phyloP scores from a whole-genome alignment of 768 basidiomycete species.

The Rhizopogon salebrosus region DNA sequence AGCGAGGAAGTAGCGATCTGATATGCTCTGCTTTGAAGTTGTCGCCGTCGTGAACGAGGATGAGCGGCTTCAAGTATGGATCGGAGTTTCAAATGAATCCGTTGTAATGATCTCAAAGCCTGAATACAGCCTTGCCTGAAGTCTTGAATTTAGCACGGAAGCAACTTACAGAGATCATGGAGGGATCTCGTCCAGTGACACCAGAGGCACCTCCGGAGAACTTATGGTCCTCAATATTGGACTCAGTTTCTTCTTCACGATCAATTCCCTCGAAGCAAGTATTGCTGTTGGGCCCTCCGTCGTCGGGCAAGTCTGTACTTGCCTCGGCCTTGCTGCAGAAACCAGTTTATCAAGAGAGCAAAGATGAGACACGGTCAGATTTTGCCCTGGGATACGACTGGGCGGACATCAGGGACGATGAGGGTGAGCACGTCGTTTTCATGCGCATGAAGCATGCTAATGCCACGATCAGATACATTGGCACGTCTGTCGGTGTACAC shows the following conservation, averaged over 20 bases:
- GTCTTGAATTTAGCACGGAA: neutral
- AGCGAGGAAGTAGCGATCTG: slow-evolving; percentile 10
- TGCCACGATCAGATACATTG: slow-evolving; percentile 59
- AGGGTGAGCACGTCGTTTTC: slow-evolving; percentile 51
- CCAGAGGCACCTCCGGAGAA: slow-evolving; percentile 75
- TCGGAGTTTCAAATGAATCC: slow-evolving; percentile 22
- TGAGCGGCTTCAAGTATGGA: slow-evolving; percentile 2
- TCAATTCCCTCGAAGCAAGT: slow-evolving; percentile 85
- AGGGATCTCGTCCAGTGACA: slow-evolving; percentile 53
- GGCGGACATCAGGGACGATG: slow-evolving; percentile 87
- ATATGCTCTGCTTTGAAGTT: neutral
- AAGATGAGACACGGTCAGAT: slow-evolving; percentile 59
- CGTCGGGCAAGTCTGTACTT: slow-evolving; percentile 74
- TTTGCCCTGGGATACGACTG: slow-evolving; percentile 93
- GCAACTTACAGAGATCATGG: slow-evolving; percentile 19
- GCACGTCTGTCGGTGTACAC: slow-evolving; percentile 88
- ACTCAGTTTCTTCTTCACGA: slow-evolving; percentile 77
- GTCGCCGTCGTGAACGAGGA: slow-evolving; percentile 7
- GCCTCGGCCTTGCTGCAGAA: slow-evolving; percentile 70
- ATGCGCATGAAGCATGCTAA: neutral
- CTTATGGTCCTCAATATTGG: slow-evolving; percentile 90
- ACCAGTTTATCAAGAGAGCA: slow-evolving; percentile 46
- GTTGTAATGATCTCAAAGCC: neutral
- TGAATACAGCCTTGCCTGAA: too few relatives aligned
- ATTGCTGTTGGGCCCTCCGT: slow-evolving; percentile 75